These are phyloP conservation scores for Macrotyloma uniflorum DNA, from an alignment of 306 rosid genomes.

Conservation along the genomic window DNA sequence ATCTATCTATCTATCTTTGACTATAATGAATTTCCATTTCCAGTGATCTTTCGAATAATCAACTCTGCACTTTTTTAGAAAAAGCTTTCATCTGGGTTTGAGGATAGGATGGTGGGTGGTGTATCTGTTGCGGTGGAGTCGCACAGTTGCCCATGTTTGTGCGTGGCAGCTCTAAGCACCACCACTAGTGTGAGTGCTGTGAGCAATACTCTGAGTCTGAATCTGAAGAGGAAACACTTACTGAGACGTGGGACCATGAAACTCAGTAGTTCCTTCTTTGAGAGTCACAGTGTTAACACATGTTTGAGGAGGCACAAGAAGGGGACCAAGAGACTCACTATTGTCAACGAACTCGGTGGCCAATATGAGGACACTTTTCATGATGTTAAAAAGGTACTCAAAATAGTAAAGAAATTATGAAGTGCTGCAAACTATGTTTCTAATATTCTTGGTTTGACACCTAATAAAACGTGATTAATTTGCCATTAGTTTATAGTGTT, in stretches of 20 bases:
- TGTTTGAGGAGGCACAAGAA: conserved; percentile 48
- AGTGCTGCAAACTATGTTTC: too few species aligned
- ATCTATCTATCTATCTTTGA: neutral
- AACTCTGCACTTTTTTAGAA: neutral
- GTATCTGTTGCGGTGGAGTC: conserved; percentile 77
- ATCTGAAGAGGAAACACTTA: conserved; percentile 54
- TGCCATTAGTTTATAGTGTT: neutral
- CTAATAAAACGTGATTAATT: neutral
- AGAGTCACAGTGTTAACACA: conserved; percentile 52
- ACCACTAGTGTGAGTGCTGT: conserved; percentile 49
- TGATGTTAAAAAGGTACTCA: conserved; percentile 75
- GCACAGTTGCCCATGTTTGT: conserved; percentile 74
- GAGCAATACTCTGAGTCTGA: neutral
- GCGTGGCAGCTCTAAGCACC: conserved; percentile 71
- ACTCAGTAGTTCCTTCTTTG: conserved; percentile 69
- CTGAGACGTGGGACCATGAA: conserved; percentile 42
- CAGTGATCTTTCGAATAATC: neutral
- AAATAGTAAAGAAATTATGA: too few species aligned
- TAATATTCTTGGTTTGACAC: neutral
- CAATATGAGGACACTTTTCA: conserved; percentile 85
- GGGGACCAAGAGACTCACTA: conserved; percentile 45
- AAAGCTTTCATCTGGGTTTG: conserved; percentile 8
- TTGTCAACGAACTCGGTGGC: conserved; percentile 80
- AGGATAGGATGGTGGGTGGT: conserved; percentile 68
- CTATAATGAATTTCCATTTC: neutral